phyloP scores from a whole-genome alignment of 2,329 filamentous ascomycete species.

The Pseudofabraea citricarpa region DNA sequence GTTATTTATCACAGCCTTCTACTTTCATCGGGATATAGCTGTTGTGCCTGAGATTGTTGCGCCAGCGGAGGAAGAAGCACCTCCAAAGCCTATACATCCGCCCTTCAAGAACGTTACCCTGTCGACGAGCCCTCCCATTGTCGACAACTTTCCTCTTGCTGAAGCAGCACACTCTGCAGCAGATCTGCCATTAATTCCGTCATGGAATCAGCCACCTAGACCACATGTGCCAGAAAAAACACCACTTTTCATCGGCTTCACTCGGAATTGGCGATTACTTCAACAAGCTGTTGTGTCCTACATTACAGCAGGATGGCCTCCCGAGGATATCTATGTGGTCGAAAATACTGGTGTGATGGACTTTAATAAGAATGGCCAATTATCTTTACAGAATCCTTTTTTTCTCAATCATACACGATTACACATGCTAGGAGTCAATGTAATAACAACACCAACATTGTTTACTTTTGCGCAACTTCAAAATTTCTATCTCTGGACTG shows the following conservation, averaged over 20 bases:
- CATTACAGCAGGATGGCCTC: conserved; percentile 53
- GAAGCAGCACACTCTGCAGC: conserved; percentile 13
- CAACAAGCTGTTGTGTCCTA: conserved; percentile 49
- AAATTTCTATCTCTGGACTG: conserved; percentile 45
- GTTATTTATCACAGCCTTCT: background rate
- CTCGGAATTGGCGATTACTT: conserved; percentile 45
- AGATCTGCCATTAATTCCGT: conserved; percentile 36
- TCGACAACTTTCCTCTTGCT: conserved; percentile 23
- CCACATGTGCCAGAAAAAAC: conserved; percentile 34
- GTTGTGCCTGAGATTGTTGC: too few species aligned
- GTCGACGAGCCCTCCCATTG: conserved; percentile 12
- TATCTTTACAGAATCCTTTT: conserved; percentile 51
- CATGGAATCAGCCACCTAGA: conserved; percentile 36
- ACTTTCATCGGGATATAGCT: background rate
- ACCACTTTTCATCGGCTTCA: conserved; percentile 52
- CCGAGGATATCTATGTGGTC: conserved; percentile 50
- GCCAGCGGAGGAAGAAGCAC: background rate
- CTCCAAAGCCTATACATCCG: conserved; percentile 4
- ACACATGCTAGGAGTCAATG: conserved; percentile 44
- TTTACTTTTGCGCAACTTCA: conserved; percentile 51
- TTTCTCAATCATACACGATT: conserved; percentile 49
- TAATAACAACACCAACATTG: conserved; percentile 46
- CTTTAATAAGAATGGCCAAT: conserved; percentile 41
- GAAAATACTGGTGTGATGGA: conserved; percentile 55
- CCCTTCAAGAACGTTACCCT: conserved; percentile 11